Evolutionary conservation across 345 rosid species (phyloP), one percentile per base, ranked within the genome.

Genomic region (Eucalyptus sp.): DNA sequence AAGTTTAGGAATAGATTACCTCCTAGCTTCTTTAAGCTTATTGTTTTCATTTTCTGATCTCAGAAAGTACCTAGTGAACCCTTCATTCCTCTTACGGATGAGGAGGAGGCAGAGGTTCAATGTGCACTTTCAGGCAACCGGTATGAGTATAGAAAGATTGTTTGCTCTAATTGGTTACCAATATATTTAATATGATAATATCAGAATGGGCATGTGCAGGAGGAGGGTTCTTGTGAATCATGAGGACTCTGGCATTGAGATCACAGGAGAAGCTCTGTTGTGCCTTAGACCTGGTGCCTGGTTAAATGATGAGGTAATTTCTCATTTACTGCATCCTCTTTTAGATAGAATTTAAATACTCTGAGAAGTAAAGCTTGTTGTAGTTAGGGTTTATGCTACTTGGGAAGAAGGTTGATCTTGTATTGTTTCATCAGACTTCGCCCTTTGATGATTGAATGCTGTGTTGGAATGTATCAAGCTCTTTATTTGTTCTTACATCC

Each of bases 231-330:
- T 98, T 91, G 97, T 94, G 86, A 37, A 89, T 56, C 99, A 98
- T 91, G 14, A 89, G 79, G 89, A 90, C 68, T 96, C 99, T 46
- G 93, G 92, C 89, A 98, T 98, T 91, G 95, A 95, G 88, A 95
- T 98, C 86, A 95, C 96, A 20, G 98, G 95, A 86, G 89, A 95
- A 90, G 37, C 90, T 89, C 89, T 98, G 89, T 95, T 89, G 90
- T 97, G 99, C 90, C 99, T 98, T 56, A 90, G 90, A 90, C 98
- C 99, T 29, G 89, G 92, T 27, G 92, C 91, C 90, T 98, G 99
- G 99, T 93, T 98, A 93, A 98, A 98, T 90, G 99, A 98, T 91
- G 99, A 98, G 99, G 99, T 98, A 88, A 64, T 88, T 22, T 62
- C 88, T 86, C 37, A 46, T 64, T 79, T 48, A 25, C 56, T 41